phyloP scores from a whole-genome alignment of 768 basidiomycete genomes.

The Sarcodon aspratus region DNA sequence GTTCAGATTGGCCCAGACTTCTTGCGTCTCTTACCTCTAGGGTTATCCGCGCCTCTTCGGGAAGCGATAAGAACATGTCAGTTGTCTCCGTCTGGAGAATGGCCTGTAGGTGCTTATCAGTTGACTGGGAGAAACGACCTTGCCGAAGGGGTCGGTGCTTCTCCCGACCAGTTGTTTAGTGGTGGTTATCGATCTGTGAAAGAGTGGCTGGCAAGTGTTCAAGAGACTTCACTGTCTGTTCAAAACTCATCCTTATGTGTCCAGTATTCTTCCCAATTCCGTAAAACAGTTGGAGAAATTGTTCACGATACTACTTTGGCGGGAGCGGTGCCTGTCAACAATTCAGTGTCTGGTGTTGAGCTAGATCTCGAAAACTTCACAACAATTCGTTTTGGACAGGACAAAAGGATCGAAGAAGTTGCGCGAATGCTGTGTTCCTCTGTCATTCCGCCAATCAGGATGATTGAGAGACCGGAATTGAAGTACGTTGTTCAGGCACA shows the following conservation, averaged over 20 bases:
- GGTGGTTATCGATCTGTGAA: conserved; percentile 48
- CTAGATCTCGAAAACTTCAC: conserved; percentile 64
- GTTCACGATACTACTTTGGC: conserved; percentile 29
- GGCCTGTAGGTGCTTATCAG: conserved; percentile 59
- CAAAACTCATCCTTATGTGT: background rate
- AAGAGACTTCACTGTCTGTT: background rate
- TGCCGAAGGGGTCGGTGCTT: conserved; percentile 45
- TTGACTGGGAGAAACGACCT: conserved; percentile 69
- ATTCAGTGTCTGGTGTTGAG: conserved; percentile 59
- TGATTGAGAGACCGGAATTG: conserved; percentile 55
- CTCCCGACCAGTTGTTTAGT: conserved; percentile 30
- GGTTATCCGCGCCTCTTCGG: conserved; percentile 64
- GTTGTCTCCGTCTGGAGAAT: conserved; percentile 59
- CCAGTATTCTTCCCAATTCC: conserved; percentile 39
- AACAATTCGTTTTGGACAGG: conserved; percentile 81
- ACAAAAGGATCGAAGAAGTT: conserved; percentile 85
- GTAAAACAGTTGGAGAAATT: conserved; percentile 40
- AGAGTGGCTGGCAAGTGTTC: conserved; percentile 40
- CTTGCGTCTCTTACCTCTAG: conserved; percentile 49
- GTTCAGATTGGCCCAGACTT: conserved; percentile 34
- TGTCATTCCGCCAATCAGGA: conserved; percentile 48
- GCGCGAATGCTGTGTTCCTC: conserved; percentile 85
- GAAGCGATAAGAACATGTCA: conserved; percentile 86
- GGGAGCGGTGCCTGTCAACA: conserved; percentile 37
- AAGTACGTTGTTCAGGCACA: conserved; percentile 33